These are phyloP conservation scores for Claviceps africana DNA, from an alignment of 2,329 filamentous ascomycete species.

Conservation along the genomic window DNA sequence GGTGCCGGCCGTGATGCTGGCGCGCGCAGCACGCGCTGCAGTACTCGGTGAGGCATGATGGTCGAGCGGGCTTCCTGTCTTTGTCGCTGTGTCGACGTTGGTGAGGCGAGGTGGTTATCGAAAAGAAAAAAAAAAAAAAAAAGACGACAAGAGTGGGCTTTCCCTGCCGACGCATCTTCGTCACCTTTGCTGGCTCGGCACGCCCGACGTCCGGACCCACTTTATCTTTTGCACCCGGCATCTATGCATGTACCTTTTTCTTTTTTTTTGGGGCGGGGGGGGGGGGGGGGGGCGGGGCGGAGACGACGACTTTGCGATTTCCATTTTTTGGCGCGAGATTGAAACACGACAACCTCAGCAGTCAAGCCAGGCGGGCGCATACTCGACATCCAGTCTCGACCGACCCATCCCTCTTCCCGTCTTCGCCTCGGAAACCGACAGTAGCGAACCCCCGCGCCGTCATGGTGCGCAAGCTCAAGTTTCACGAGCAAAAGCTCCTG, in stretches of 20 bases:
- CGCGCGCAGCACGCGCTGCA: conserved; percentile 13
- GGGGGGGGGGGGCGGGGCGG: too few species aligned
- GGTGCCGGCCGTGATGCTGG: conserved; percentile 3
- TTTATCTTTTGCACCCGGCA: too few species aligned
- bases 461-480: conserved; percentile 93
- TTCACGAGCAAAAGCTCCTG: conserved; percentile 93
- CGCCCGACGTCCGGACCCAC: not conserved
- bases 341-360: too few species aligned
- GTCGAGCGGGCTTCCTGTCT: conserved; percentile 1
- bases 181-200: not conserved
- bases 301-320: too few species aligned
- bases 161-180: not conserved
- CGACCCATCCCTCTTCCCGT: not conserved
- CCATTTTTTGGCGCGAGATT: not conserved
- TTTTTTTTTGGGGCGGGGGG: too few species aligned
- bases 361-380: not conserved
- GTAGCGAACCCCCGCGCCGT: not conserved
- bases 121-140: not conserved
- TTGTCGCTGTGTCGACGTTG: not conserved
- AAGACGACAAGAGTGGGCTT: too few species aligned
- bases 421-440: not conserved
- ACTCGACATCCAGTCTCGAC: not conserved
- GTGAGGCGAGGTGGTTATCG: not conserved
- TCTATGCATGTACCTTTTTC: too few species aligned
- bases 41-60: conserved; percentile 29